Evolutionary conservation across 805 yeast species (phyloP).

Genomic region (Cyberlindnera euphorbiiphila): DNA sequence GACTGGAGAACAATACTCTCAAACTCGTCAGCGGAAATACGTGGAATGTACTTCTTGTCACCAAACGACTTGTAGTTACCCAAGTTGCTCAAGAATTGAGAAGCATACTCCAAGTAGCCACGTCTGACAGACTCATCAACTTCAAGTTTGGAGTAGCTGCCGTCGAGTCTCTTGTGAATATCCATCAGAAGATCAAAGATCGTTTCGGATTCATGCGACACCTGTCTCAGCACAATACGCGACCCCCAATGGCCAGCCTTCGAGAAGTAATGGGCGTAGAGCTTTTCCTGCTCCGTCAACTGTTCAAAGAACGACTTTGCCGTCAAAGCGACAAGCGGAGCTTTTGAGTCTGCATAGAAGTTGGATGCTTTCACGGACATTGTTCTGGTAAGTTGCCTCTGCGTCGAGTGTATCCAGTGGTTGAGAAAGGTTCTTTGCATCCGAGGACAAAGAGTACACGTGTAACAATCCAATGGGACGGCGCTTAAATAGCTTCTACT

Average conservation of each 20-base stretch:
- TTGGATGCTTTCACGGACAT: conserved; percentile 14
- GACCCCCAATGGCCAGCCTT: conserved; percentile 84
- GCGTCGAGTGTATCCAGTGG: background rate
- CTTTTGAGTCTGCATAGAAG: conserved; percentile 51
- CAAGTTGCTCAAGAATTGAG: conserved; percentile 68
- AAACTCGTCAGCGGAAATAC: conserved; percentile 46
- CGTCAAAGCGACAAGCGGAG: conserved; percentile 68
- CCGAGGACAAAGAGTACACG: too few relatives aligned
- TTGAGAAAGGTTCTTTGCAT: background rate
- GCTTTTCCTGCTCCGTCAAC: conserved; percentile 54
- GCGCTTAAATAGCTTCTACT: too few relatives aligned
- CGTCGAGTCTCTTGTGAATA: conserved; percentile 48
- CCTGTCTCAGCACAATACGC: conserved; percentile 73
- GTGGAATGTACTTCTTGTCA: conserved; percentile 80
- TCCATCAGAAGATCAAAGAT: conserved; percentile 67
- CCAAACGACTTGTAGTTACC: conserved; percentile 88
- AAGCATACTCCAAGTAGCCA: conserved; percentile 64
- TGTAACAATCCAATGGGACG: too few relatives aligned
- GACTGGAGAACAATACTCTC: conserved; percentile 42
- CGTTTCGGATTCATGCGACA: conserved; percentile 74
- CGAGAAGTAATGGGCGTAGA: conserved; percentile 79
- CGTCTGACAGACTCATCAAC: conserved; percentile 36
- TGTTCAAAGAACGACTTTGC: conserved; percentile 69
- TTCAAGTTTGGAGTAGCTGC: conserved; percentile 41
- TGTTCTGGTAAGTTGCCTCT: background rate